Evolutionary conservation across 768 basidiomycete species (phyloP), one percentile per base, ranked within the genome.

Genomic region (Leccinum aurantiacum): DNA sequence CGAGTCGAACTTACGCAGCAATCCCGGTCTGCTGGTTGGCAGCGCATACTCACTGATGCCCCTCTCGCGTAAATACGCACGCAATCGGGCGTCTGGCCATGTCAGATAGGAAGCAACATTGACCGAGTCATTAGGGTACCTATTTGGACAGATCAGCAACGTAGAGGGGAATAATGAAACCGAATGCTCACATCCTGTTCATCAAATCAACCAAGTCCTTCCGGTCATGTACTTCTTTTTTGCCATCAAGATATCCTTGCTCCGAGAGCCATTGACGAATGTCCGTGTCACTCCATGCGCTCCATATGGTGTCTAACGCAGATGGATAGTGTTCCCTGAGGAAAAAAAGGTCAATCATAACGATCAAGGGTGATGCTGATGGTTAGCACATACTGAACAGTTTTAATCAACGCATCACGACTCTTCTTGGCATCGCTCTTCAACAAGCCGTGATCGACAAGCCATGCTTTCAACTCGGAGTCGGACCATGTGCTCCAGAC

Each of bases 71-170:
- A 98, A 82, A 75, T 91, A 97, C 2, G 90, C 93, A 50, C 95
- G 88, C 27, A 98, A 85, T 33, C 95, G 84, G 3, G 95, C 91
- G 68, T 98, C 95, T 13, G 93, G 91, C 96, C 96, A 98, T 10
- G 83, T 81, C 53, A 95, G 78, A 75, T 96, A 97, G 3, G 84
- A 77, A 3, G 86, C 79, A 1, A 81, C 80, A 37, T 77, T 75
- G 6, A 65, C 54, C n/a, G 70, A 69, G 53, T 72, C 70, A 54
- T 87, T 83, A 57, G 78, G 79, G 67, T 84, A 86, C 70, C 84
- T 91, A 64, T n/a, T 35, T 6, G 33, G 35, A 29, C 17, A 25
- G 24, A 51, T 69, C 49, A 50, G 44, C 7, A 13, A 25, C 3
- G 15, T 44, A 9, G 14, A 33, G 29, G 4, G 2, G 29, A 19